Conservation (phyloP, 345 rosid genomes). For the Raphanus raphanistrum region DNA sequence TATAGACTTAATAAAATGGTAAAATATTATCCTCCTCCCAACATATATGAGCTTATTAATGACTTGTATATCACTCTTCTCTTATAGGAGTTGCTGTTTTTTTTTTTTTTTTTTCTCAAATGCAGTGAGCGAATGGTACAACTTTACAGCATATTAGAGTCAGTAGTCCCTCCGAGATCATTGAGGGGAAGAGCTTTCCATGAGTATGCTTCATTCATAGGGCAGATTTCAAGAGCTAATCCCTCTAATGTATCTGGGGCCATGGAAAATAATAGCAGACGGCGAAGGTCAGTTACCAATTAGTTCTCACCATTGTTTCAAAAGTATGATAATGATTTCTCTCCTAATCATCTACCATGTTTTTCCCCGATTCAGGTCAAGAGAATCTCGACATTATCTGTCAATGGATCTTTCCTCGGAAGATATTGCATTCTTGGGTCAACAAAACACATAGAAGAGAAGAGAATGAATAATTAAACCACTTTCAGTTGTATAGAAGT, state of each 20-base stretch:
- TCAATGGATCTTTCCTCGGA: too few species aligned
- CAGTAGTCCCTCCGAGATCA: constrained; percentile 59
- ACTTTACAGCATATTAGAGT: constrained; percentile 46
- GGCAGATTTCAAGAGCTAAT: constrained; percentile 67
- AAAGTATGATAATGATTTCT: not conserved
- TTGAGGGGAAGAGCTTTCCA: constrained; percentile 62
- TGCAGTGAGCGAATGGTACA: constrained; percentile 55
- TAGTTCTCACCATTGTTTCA: not conserved
- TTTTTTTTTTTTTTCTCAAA: not conserved
- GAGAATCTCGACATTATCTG: constrained; percentile 57
- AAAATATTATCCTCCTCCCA: not conserved
- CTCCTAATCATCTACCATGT: constrained; percentile 21
- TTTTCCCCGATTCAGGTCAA: constrained; percentile 44
- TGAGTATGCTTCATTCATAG: constrained; percentile 71
- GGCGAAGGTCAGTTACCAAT: constrained; percentile 50
- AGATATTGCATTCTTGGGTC: too few species aligned
- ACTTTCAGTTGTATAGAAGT: constrained; percentile 21
- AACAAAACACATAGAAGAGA: too few species aligned
- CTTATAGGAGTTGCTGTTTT: not conserved
- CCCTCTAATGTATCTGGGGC: constrained; percentile 53
- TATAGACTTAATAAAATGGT: constrained; percentile 43
- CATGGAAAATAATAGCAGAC: constrained; percentile 34
- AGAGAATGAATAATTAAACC: too few species aligned
- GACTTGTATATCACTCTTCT: not conserved
- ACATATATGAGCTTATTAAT: not conserved